Evolutionary conservation across 2,329 filamentous ascomycete species (phyloP).

Genomic region (Fusarium redolens): DNA sequence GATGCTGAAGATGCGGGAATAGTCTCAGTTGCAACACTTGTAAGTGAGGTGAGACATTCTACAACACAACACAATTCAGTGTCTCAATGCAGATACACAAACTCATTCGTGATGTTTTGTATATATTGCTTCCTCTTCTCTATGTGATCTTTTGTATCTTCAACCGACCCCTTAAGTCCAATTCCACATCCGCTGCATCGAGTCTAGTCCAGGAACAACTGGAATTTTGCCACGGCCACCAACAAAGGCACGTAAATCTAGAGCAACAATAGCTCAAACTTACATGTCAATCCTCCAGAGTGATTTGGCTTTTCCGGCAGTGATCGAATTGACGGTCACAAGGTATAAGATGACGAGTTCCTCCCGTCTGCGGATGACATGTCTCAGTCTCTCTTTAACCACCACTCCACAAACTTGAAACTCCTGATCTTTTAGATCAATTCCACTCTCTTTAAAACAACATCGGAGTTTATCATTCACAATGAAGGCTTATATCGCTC

Average conservation of each 20-base stretch:
- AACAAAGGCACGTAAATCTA: slow-evolving; percentile 5
- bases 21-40: not conserved
- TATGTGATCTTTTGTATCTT: accelerated
- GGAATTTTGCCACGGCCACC: slow-evolving; percentile 26
- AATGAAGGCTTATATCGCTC: slow-evolving; percentile 27
- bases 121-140: accelerated
- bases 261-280: slow-evolving; percentile 21
- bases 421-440: slow-evolving; percentile 9
- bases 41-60: not conserved
- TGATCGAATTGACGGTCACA: no score
- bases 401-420: slow-evolving; percentile 14
- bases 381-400: slow-evolving; percentile 28
- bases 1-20: not conserved
- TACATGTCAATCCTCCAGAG: not conserved
- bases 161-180: not conserved
- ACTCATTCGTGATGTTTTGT: accelerated
- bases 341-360: slow-evolving; percentile 21
- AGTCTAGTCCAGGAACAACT: slow-evolving; percentile 32
- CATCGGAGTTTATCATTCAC: not conserved
- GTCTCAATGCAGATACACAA: accelerated
- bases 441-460: slow-evolving; percentile 23
- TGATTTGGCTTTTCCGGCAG: not conserved
- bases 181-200: slow-evolving; percentile 11
- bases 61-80: accelerated
- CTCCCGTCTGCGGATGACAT: not conserved